phyloP scores from a whole-genome alignment of 768 basidiomycete genomes.

The Termitomyces eurrhizus region DNA sequence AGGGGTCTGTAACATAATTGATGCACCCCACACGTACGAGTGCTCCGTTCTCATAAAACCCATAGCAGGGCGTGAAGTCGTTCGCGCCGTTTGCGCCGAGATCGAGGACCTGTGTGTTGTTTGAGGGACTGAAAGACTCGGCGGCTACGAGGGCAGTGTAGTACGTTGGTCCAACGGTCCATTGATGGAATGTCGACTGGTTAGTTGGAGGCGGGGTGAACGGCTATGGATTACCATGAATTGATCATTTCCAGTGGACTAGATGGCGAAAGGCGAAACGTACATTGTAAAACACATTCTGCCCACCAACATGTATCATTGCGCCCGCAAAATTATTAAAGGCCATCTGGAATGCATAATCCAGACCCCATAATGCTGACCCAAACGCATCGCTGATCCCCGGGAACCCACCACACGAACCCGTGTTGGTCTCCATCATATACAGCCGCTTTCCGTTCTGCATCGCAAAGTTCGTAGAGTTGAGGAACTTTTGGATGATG shows the following conservation, averaged over 20 bases:
- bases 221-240: slow-evolving; percentile 20
- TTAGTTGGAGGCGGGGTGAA: slow-evolving; percentile 31
- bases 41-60: slow-evolving; percentile 66
- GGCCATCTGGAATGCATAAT: slow-evolving; percentile 59
- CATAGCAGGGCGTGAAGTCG: slow-evolving; percentile 62
- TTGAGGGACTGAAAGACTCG: slow-evolving; percentile 62
- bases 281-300: slow-evolving; percentile 64
- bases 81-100: slow-evolving; percentile 39
- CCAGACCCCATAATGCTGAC: slow-evolving; percentile 60
- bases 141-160: slow-evolving; percentile 69
- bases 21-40: slow-evolving; percentile 62
- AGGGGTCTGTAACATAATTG: slow-evolving; percentile 65
- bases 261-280: slow-evolving; percentile 39
- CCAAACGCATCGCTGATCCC: slow-evolving; percentile 62
- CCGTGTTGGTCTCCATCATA: slow-evolving; percentile 73
- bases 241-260: slow-evolving; percentile 15
- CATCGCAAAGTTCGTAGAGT: slow-evolving; percentile 42
- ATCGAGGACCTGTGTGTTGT: slow-evolving; percentile 64
- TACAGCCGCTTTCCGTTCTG: slow-evolving; percentile 41
- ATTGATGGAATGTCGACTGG: slow-evolving; percentile 53
- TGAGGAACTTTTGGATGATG: slow-evolving; percentile 50
- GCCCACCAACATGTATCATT: slow-evolving; percentile 56
- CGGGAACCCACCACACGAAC: slow-evolving; percentile 64
- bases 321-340: slow-evolving; percentile 48
- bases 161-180: slow-evolving; percentile 73